Conservation (phyloP, 1,139 yeast genomes). For the Zygoascus sp. region DNA sequence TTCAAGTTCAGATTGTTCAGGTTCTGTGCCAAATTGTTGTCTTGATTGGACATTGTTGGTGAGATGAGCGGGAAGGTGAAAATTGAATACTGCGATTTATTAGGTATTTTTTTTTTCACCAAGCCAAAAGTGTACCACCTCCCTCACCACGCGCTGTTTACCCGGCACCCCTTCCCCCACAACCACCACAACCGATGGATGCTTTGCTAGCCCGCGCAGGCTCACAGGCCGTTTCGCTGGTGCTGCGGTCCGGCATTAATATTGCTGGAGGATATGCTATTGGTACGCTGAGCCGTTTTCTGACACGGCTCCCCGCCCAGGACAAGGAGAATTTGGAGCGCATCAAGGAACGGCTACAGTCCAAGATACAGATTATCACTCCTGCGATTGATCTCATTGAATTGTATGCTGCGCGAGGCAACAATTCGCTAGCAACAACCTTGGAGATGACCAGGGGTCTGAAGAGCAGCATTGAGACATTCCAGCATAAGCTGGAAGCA, state of each 20-base stretch:
- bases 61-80: not conserved
- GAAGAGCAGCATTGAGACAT: slow-evolving; percentile 54
- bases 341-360: slow-evolving; percentile 46
- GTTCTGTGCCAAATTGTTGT: slow-evolving; percentile 15
- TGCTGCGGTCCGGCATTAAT: slow-evolving; percentile 71
- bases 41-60: slow-evolving; percentile 14
- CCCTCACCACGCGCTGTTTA: slow-evolving; percentile 2
- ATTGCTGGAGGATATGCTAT: slow-evolving; percentile 74
- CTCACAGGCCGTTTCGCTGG: slow-evolving; percentile 74
- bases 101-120: not conserved
- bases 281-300: slow-evolving; percentile 54
- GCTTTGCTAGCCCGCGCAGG: slow-evolving; percentile 36
- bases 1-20: slow-evolving; percentile 13
- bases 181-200: too few species aligned
- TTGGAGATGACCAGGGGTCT: slow-evolving; percentile 53
- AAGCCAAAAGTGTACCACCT: not conserved
- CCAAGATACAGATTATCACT: slow-evolving; percentile 59
- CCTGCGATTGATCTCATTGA: slow-evolving; percentile 69
- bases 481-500: slow-evolving; percentile 48
- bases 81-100: not conserved
- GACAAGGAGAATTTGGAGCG: slow-evolving; percentile 46
- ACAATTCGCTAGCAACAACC: slow-evolving; percentile 57
- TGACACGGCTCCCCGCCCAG: slow-evolving; percentile 57
- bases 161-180: not conserved
- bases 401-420: slow-evolving; percentile 67